Base-by-base conservation (phyloP, 2,329 filamentous ascomycete species). In the Hypoxylon sp. region DNA sequence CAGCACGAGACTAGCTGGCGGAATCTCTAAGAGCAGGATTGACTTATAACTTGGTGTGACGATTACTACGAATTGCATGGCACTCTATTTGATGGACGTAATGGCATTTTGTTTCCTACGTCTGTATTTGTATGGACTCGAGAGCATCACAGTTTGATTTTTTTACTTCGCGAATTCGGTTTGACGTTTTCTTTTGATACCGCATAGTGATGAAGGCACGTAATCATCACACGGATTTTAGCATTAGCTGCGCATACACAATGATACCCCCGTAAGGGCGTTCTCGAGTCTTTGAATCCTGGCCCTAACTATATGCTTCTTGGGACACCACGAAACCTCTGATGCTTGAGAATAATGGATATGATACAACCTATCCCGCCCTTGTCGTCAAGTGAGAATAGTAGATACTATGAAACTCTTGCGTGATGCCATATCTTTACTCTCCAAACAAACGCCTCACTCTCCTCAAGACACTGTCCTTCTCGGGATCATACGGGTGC, bases 401-500 rank as follows among this genome's bases (percentile, higher is more conserved):
- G 37, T 51, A 1, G 20, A 48, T 59, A 14, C 27, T 27, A 17
- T 40, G 13, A 59, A 54, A 33, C 42, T n/a, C 20, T 33, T 56
- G 35, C 11, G 31, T 35, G 30, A 37, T 30, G 8, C 40, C 40
- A 44, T 22, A 1, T 22, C 20, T 72, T 79, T 88, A 95, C 84
- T 95, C 89, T 74, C 89, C 89, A 82, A 91, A 91, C 63, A 89
- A 72, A 66, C 87, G 84, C 69, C 87, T 84, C 50, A 99, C 96
- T 73, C 96, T 88, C 83, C 95, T 92, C 82, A 99, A 81, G 48
- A 99, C 95, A 78, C 95, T 98, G 81, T 99, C 96, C 85, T 99
- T 99, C 83, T 99, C 96, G 0, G 96, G 96, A 77, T 99, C 95
- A 79, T 99, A 99, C 1, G 96, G 96, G 80, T 99, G 96, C 81